phyloP scores from a whole-genome alignment of 805 yeast genomes.

The Wickerhamomyces chambardii region DNA sequence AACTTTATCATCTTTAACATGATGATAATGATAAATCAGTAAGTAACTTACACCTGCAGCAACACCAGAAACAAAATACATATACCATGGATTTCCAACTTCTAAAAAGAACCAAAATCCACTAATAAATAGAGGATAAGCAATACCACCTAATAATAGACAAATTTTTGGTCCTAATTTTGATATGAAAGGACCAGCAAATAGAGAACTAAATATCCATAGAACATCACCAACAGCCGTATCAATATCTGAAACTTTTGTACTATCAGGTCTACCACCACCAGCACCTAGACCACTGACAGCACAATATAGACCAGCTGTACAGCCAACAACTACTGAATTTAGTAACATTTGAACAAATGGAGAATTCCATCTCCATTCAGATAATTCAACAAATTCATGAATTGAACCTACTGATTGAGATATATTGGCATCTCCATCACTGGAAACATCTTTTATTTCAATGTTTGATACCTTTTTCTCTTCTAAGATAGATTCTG shows the following conservation, averaged over 20 bases:
- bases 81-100: background rate
- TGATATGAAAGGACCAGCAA: background rate
- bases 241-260: background rate
- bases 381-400: background rate
- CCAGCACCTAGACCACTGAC: background rate
- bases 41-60: background rate
- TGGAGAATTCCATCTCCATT: background rate
- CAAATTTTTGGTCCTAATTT: background rate
- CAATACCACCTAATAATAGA: background rate
- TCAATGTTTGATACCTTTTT: no score
- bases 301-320: background rate
- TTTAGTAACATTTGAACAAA: background rate
- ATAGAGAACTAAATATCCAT: background rate
- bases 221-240: constrained; percentile 1
- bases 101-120: background rate
- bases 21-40: no score
- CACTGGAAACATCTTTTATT: no score
- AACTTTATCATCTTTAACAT: no score
- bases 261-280: background rate
- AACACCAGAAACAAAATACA: background rate
- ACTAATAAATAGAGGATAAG: background rate
- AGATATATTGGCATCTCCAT: no score
- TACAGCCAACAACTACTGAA: background rate
- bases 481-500: no score
- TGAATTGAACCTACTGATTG: no score